Conservation (phyloP, 805 yeast genomes). For the Candida maltosa region DNA sequence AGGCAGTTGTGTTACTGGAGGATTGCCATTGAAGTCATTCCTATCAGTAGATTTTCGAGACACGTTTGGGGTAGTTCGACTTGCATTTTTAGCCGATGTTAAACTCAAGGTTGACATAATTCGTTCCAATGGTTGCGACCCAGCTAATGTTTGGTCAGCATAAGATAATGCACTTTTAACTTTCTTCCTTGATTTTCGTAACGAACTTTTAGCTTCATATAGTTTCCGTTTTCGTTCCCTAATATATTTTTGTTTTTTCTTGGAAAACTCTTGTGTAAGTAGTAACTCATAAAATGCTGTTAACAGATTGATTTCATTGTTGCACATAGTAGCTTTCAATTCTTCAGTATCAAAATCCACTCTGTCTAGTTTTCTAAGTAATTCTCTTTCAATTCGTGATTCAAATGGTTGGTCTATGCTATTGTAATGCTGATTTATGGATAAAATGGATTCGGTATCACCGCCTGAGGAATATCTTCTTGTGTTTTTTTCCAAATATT, state of each 20-base stretch:
- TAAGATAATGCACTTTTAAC: slow-evolving; percentile 36
- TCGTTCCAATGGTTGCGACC: slow-evolving; percentile 34
- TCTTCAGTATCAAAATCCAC: slow-evolving; percentile 63
- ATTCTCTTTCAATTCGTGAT: slow-evolving; percentile 57
- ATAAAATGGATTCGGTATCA: slow-evolving; percentile 35
- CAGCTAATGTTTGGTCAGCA: slow-evolving; percentile 22
- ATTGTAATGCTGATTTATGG: slow-evolving; percentile 37
- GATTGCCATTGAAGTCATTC: too few species aligned
- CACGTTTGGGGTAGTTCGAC: slow-evolving; percentile 7
- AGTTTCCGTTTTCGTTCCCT: slow-evolving; percentile 29
- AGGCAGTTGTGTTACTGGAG: background rate
- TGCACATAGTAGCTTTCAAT: slow-evolving; percentile 54
- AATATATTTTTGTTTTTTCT: slow-evolving; percentile 29
- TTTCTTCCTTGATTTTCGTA: slow-evolving; percentile 26
- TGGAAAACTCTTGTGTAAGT: slow-evolving; percentile 47
- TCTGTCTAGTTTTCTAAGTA: slow-evolving; percentile 57
- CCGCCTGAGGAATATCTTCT: slow-evolving; percentile 11
- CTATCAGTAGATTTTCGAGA: slow-evolving; percentile 4
- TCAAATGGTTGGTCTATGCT: slow-evolving; percentile 41
- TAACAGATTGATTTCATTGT: slow-evolving; percentile 63
- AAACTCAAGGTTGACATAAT: slow-evolving; percentile 36
- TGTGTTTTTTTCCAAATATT: slow-evolving; percentile 15
- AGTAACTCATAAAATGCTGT: slow-evolving; percentile 74
- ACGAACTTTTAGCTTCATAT: slow-evolving; percentile 28
- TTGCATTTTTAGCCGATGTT: slow-evolving; percentile 17